A percentile compares a stretch with the other conserved stretches of the same genome.
These are phyloP conservation scores for Fomitopsis palustris DNA, from an alignment of 1,284 basidiomycete genomes.

Conservation along the genomic window DNA sequence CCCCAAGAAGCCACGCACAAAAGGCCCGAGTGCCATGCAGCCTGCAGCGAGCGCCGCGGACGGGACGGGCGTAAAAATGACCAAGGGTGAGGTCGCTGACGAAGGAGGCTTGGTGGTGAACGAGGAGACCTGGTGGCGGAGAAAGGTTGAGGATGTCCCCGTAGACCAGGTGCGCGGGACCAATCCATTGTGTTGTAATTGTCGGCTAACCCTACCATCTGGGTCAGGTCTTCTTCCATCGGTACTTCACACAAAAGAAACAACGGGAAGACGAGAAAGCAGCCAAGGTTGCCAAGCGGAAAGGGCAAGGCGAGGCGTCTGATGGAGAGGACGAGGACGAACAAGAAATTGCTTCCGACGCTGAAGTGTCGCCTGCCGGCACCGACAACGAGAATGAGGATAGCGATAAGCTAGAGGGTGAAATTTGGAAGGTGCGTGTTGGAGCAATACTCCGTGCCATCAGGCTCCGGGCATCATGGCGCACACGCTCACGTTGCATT, in stretches of 20 bases:
- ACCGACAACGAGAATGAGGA: conserved; percentile 33
- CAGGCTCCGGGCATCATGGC: no score
- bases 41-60: conserved; percentile 68
- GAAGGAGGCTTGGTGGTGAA: conserved; percentile 58
- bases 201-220: neutral
- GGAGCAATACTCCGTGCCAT: neutral
- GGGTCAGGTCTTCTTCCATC: conserved; percentile 62
- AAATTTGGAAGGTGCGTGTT: conserved; percentile 78
- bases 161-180: conserved; percentile 70
- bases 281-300: conserved; percentile 42
- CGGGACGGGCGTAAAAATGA: conserved; percentile 68
- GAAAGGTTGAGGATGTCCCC: conserved; percentile 72
- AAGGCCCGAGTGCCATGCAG: conserved; percentile 92
- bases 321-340: conserved; percentile 25
- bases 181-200: neutral
- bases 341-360: conserved; percentile 32
- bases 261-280: conserved; percentile 47
- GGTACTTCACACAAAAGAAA: conserved; percentile 63
- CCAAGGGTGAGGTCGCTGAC: conserved; percentile 61
- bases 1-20: conserved; percentile 79
- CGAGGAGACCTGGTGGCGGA: conserved; percentile 76
- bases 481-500: neutral
- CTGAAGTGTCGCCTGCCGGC: conserved; percentile 19
- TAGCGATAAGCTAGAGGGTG: conserved; percentile 57
- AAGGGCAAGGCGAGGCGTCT: conserved; percentile 30